phyloP scores from a whole-genome alignment of 2,329 filamentous ascomycete genomes.

The Diplocarpon mali region DNA sequence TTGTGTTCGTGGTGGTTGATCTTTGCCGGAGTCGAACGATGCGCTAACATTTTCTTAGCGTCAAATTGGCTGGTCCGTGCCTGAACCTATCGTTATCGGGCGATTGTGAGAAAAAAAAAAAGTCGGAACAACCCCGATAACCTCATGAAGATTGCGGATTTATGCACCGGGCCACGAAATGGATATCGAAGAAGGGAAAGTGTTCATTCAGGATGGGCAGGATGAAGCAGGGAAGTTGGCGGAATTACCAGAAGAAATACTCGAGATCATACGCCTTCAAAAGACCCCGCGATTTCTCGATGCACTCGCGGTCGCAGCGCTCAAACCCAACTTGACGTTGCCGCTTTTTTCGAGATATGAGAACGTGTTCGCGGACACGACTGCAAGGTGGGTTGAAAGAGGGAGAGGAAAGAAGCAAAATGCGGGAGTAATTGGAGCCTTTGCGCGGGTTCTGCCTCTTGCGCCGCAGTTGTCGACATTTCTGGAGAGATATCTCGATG shows the following conservation, averaged over 20 bases:
- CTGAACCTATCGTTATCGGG: background rate
- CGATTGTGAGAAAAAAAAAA: slow-evolving; percentile 11
- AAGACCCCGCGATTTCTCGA: slow-evolving; percentile 58
- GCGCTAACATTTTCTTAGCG: slow-evolving; percentile 1
- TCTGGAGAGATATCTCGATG: slow-evolving; percentile 40
- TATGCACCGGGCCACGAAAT: slow-evolving; percentile 30
- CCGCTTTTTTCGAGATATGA: slow-evolving; percentile 65
- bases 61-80: background rate
- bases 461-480: slow-evolving; percentile 70
- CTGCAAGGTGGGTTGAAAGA: slow-evolving; percentile 63
- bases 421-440: slow-evolving; percentile 49
- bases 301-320: slow-evolving; percentile 55
- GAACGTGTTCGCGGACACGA: slow-evolving; percentile 67
- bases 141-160: background rate
- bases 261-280: slow-evolving; percentile 53
- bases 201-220: background rate
- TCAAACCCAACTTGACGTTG: slow-evolving; percentile 60
- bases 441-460: slow-evolving; percentile 72
- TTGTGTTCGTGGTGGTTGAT: slow-evolving; percentile 1
- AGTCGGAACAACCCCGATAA: slow-evolving; percentile 2
- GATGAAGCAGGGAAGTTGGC: slow-evolving; percentile 32
- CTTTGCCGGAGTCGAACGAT: background rate
- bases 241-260: slow-evolving; percentile 59
- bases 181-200: slow-evolving; percentile 37
- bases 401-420: slow-evolving; percentile 10